Evolutionary conservation across 129 eudicot species (phyloP), one percentile per base, ranked within the genome.

Genomic region (Tagetes erecta): DNA sequence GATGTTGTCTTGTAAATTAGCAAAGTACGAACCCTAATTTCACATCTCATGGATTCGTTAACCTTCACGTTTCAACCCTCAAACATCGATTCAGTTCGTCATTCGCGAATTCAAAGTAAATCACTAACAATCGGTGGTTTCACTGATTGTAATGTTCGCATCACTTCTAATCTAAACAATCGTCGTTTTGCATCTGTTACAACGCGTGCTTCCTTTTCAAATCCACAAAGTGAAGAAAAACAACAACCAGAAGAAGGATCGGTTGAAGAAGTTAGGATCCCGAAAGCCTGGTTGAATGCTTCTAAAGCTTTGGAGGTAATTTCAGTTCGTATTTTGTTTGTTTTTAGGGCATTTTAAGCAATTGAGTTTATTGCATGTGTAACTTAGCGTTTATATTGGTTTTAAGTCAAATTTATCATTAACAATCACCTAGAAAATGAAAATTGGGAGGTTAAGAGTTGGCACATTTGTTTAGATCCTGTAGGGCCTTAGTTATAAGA

Each of bases 231-330:
- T n/a, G 83, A 70, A 42, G 74, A 27, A 36, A 27, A 50, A n/a
- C 40, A 46, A 57, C 80, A 80, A 39, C 84, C 80, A 31, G 81
- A 87, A 27, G 81, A 83, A 74, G 85, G 78, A 14, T 72, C 57
- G 37, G 85, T 91, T 86, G 82, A 86, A 74, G 87, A 84, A 37
- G 76, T 87, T 59, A 82, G 78, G 76, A 89, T 91, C 80, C 94
- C 95, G 2, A 69, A 76, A 55, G 73, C 77, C 4, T 91, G 97
- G 97, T 67, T 82, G 80, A 80, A 64, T 57, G 70, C 91, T 80
- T 76, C 89, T 31, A 87, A 86, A 81, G 95, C 95, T 56, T 37
- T 78, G 63, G 87, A 87, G 97, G 97, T 91, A 83, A 33, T 36
- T 70, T 27, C n/a, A 14, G 5, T 47, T 51, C 3, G 41, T 20